Evolutionary conservation across 805 yeast species (phyloP).

Genomic region (Wickerhamiella musiphila): DNA sequence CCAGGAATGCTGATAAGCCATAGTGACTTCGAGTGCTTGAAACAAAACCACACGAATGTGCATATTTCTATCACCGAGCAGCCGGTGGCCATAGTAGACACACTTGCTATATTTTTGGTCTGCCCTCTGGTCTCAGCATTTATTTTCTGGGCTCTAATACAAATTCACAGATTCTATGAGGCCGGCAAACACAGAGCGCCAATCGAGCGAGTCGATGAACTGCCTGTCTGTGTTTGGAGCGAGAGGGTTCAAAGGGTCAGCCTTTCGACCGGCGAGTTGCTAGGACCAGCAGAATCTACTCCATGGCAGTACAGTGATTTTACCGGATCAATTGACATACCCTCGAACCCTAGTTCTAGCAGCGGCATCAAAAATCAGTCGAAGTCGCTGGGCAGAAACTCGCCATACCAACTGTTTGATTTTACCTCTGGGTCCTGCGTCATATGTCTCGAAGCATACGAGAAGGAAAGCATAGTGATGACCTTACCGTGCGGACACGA

Average conservation of each 20-base stretch:
- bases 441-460: constrained; percentile 40
- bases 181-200: constrained; percentile 24
- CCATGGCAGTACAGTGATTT: too few relatives aligned
- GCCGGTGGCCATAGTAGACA: constrained; percentile 21
- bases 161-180: constrained; percentile 21
- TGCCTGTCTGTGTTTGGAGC: constrained; percentile 24
- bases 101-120: constrained; percentile 23
- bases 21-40: constrained; percentile 25
- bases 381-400: background rate
- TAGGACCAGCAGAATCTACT: constrained; percentile 6
- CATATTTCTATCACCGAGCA: constrained; percentile 7
- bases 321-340: too few relatives aligned
- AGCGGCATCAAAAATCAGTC: too few relatives aligned
- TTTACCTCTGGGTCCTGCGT: constrained; percentile 35
- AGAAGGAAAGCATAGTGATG: constrained; percentile 31
- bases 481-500: constrained; percentile 43
- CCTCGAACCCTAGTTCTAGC: too few relatives aligned
- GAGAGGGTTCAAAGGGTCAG: too few relatives aligned
- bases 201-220: constrained; percentile 20
- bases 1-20: too few relatives aligned
- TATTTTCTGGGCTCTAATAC: constrained; percentile 21
- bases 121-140: constrained; percentile 26
- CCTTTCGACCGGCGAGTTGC: too few relatives aligned
- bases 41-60: too few relatives aligned
- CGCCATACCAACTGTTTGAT: background rate